phyloP scores from a whole-genome alignment of 2,329 filamentous ascomycete genomes.

The Venturia oleaginea region DNA sequence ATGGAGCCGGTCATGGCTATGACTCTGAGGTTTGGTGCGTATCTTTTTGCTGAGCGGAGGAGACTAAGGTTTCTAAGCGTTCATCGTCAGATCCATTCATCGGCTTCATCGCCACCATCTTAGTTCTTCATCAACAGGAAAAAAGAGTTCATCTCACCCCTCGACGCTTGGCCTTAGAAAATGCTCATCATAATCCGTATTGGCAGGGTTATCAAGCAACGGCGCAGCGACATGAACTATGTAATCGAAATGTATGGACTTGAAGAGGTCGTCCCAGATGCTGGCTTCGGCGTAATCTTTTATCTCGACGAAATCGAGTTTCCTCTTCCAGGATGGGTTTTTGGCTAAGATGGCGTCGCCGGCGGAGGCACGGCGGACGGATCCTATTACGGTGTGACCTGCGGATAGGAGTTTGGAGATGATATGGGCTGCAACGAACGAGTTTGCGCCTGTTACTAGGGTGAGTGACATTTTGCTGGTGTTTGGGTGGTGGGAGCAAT shows the following conservation, averaged over 20 bases:
- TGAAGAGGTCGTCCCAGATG: conserved; percentile 23
- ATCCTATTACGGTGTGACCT: conserved; percentile 39
- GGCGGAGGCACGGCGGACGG: conserved; percentile 25
- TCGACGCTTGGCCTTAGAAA: conserved; percentile 18
- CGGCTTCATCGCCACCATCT: conserved; percentile 19
- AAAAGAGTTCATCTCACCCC: not conserved
- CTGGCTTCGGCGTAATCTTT: conserved; percentile 21
- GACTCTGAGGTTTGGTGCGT: conserved; percentile 22
- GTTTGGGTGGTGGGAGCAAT: not conserved
- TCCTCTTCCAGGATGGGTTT: not conserved
- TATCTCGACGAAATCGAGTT: conserved; percentile 24
- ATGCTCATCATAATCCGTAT: conserved; percentile 24
- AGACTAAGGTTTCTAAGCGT: conserved; percentile 16
- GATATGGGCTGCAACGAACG: conserved; percentile 34
- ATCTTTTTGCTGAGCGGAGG: conserved; percentile 21
- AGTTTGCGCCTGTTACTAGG: conserved; percentile 36
- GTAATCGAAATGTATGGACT: conserved; percentile 22
- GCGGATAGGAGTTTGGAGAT: conserved; percentile 30
- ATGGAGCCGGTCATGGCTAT: conserved; percentile 25
- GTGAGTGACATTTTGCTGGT: conserved; percentile 13
- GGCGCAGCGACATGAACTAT: conserved; percentile 26
- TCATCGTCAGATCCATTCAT: conserved; percentile 6
- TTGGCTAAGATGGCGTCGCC: not conserved
- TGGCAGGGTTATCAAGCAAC: conserved; percentile 18
- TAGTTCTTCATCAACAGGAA: not conserved